These are phyloP conservation scores for Ramichloridium luteum DNA, from an alignment of 2,329 filamentous ascomycete species.

Conservation along the genomic window DNA sequence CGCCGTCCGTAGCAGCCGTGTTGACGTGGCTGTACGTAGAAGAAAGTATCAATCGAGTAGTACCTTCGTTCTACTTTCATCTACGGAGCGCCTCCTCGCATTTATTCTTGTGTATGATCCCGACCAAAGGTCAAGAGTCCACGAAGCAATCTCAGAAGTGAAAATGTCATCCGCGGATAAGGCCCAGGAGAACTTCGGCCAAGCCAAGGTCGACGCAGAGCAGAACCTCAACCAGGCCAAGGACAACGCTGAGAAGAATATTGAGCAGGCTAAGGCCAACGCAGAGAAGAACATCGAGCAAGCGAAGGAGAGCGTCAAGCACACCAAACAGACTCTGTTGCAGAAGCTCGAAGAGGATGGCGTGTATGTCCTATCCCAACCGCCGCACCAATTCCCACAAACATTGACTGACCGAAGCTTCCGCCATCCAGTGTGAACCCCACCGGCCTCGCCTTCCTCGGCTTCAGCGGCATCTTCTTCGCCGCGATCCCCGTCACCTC, in stretches of 20 bases:
- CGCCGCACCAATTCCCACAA: not conserved
- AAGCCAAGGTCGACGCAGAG: slow-evolving; percentile 2
- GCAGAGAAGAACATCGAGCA: slow-evolving; percentile 6
- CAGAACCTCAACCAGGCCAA: slow-evolving; percentile 1
- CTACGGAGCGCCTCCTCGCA: too few relatives aligned
- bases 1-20: too few relatives aligned
- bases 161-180: not conserved
- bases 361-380: slow-evolving; percentile 19
- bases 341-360: slow-evolving; percentile 18
- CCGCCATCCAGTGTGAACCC: slow-evolving; percentile 13
- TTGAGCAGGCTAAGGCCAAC: slow-evolving; percentile 2
- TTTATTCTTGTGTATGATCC: not conserved
- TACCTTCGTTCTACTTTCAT: too few relatives aligned
- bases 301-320: slow-evolving; percentile 6
- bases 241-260: slow-evolving; percentile 1
- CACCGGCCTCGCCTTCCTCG: slow-evolving; percentile 16
- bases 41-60: too few relatives aligned
- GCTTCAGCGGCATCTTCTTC: slow-evolving; percentile 19
- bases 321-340: slow-evolving; percentile 4
- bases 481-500: slow-evolving; percentile 19
- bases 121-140: too few relatives aligned
- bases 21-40: too few relatives aligned
- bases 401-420: not conserved
- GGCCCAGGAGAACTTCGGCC: slow-evolving; percentile 1
- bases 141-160: not conserved